Percentiles rank a stretch among this genome's conserved stretches.
phyloP scores from a whole-genome alignment of 768 basidiomycete genomes.

The Rhodocollybia butyracea region DNA sequence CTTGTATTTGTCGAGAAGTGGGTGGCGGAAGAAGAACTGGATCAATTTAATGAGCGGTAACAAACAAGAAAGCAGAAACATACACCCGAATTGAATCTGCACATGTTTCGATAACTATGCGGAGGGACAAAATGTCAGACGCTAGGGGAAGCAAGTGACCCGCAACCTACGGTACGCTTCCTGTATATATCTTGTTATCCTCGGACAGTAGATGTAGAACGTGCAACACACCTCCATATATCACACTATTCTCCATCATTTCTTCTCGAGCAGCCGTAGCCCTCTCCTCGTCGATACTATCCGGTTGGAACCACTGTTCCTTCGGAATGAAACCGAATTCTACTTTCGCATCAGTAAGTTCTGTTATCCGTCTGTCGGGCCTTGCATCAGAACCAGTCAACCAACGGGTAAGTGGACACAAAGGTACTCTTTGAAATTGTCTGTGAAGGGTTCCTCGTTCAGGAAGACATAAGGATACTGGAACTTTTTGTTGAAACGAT shows the following conservation, averaged over 20 bases:
- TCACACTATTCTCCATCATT: constrained; percentile 67
- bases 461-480: constrained; percentile 84
- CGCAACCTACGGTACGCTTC: constrained; percentile 69
- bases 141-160: not conserved
- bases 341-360: constrained; percentile 59
- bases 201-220: not conserved
- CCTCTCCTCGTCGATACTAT: constrained; percentile 69
- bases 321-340: constrained; percentile 77
- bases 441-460: constrained; percentile 75
- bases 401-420: not conserved
- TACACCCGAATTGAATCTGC: constrained; percentile 92
- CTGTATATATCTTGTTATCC: constrained; percentile 29
- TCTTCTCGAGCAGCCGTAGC: constrained; percentile 60
- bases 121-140: not conserved
- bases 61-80: constrained; percentile 17
- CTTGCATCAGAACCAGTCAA: not conserved
- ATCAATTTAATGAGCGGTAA: not conserved
- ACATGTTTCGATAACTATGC: constrained; percentile 97
- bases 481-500: constrained; percentile 87
- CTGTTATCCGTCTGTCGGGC: constrained; percentile 45
- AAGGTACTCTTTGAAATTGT: constrained; percentile 64
- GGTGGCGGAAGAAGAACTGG: constrained; percentile 86
- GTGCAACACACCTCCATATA: constrained; percentile 54
- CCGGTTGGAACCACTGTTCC: constrained; percentile 80
- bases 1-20: constrained; percentile 71